Percentiles rank a stretch among this genome's conserved stretches.
Conservation (phyloP, 1,284 basidiomycete species). For the Pseudozyma pruni region DNA sequence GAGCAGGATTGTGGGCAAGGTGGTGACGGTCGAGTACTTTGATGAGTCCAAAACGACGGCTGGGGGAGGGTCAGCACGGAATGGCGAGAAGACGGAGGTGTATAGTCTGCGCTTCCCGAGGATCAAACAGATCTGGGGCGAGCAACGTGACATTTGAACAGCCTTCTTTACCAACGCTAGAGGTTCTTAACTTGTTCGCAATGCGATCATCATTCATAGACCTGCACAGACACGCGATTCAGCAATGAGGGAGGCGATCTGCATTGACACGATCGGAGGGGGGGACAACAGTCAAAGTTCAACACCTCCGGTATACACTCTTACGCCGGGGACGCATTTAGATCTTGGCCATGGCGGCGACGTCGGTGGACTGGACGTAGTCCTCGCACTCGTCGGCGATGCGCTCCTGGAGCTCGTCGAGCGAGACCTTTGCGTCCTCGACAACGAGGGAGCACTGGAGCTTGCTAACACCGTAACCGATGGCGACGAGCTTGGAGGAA, state of each 20-base stretch:
- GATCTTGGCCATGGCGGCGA: constrained; percentile 68
- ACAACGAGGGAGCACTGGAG: constrained; percentile 94
- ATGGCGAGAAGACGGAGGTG: constrained; percentile 9
- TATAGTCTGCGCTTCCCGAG: constrained; percentile 56
- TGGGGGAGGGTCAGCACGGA: not conserved
- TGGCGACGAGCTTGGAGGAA: constrained; percentile 82
- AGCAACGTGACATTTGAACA: constrained; percentile 30
- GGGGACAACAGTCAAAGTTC: no score
- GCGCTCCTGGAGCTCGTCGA: constrained; percentile 84
- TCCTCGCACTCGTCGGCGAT: constrained; percentile 78
- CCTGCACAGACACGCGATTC: not conserved
- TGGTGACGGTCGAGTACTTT: constrained; percentile 55
- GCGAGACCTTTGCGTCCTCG: constrained; percentile 94
- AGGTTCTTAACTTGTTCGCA: not conserved
- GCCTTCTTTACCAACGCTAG: no score
- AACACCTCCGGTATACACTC: constrained; percentile 33
- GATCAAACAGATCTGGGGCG: constrained; percentile 52
- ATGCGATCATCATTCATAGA: not conserved
- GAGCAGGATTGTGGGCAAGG: constrained; percentile 40
- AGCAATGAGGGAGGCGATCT: constrained; percentile 25
- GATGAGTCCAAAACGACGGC: constrained; percentile 29
- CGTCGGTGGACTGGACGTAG: constrained; percentile 92
- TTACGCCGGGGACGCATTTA: constrained; percentile 39
- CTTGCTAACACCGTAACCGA: constrained; percentile 93
- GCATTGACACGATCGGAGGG: constrained; percentile 4